These are phyloP conservation scores for Ganoderma resinaceum DNA, from an alignment of 1,284 basidiomycete genomes.

Conservation along the genomic window DNA sequence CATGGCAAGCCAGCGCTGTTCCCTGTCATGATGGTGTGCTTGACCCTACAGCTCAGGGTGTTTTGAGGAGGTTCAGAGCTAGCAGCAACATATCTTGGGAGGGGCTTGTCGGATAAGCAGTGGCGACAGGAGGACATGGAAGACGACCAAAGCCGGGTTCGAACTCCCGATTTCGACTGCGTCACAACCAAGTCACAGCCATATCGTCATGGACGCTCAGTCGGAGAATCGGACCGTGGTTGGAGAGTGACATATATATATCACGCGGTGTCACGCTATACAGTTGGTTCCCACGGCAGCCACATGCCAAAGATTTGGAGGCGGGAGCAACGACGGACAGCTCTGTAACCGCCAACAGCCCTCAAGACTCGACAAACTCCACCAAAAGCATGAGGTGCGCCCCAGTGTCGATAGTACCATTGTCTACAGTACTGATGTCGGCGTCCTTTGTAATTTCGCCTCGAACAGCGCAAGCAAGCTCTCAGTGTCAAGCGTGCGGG, in stretches of 20 bases:
- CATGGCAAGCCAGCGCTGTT: no score
- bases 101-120: no score
- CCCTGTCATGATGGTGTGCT: no score
- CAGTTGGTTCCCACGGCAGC: conserved; percentile 30
- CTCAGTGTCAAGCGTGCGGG: conserved; percentile 99
- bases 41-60: no score
- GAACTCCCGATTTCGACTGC: no score
- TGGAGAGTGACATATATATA: not conserved
- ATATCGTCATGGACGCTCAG: not conserved
- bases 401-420: not conserved
- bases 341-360: conserved; percentile 21
- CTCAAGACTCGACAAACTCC: conserved; percentile 25
- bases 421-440: not conserved
- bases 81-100: no score
- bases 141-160: no score
- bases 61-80: no score
- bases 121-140: no score
- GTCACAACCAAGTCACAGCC: no score
- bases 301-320: conserved; percentile 15
- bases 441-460: not conserved
- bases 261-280: conserved; percentile 21
- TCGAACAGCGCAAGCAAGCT: conserved; percentile 64
- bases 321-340: conserved; percentile 7
- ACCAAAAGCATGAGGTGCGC: conserved; percentile 41
- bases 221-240: not conserved